These are phyloP conservation scores for Fraxinus angustifolia DNA, from an alignment of 305 asterid species.

Conservation along the genomic window DNA sequence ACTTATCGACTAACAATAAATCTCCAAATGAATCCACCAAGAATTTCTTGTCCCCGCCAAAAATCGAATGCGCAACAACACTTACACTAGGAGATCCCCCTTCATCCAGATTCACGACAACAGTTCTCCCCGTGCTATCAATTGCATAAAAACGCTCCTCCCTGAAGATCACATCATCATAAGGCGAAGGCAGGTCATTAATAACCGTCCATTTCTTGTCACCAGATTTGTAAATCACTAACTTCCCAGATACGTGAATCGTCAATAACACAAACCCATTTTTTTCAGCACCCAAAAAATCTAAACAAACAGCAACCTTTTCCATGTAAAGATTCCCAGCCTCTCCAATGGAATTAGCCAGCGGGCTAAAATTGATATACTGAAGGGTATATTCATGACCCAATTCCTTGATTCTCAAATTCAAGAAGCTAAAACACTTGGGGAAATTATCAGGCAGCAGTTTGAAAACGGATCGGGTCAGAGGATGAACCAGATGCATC, in stretches of 20 bases:
- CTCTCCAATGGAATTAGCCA: conserved; percentile 64
- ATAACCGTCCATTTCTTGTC: conserved; percentile 64
- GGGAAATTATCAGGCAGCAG: conserved; percentile 59
- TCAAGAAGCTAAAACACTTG: conserved; percentile 35
- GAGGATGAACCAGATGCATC: conserved; percentile 59
- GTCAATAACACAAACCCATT: conserved; percentile 55
- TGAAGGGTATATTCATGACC: conserved; percentile 70
- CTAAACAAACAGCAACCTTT: conserved; percentile 53
- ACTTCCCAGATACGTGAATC: conserved; percentile 65
- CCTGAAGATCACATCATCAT: conserved; percentile 70
- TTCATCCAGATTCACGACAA: conserved; percentile 36
- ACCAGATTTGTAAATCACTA: conserved; percentile 70
- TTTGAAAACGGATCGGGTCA: conserved; percentile 42
- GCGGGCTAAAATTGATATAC: conserved; percentile 59
- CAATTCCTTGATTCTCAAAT: conserved; percentile 51
- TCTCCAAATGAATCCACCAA: conserved; percentile 62
- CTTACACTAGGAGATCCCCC: conserved; percentile 35
- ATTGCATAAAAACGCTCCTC: conserved; percentile 59
- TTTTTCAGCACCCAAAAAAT: conserved; percentile 8
- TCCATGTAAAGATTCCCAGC: conserved; percentile 79
- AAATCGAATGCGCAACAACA: conserved; percentile 41
- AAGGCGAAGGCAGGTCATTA: conserved; percentile 53
- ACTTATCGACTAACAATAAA: conserved; percentile 66
- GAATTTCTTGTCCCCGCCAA: conserved; percentile 79
- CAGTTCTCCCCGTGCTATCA: conserved; percentile 57